Evolutionary conservation across 2,329 filamentous ascomycete species (phyloP).

Genomic region (Paramyrothecium roridum): DNA sequence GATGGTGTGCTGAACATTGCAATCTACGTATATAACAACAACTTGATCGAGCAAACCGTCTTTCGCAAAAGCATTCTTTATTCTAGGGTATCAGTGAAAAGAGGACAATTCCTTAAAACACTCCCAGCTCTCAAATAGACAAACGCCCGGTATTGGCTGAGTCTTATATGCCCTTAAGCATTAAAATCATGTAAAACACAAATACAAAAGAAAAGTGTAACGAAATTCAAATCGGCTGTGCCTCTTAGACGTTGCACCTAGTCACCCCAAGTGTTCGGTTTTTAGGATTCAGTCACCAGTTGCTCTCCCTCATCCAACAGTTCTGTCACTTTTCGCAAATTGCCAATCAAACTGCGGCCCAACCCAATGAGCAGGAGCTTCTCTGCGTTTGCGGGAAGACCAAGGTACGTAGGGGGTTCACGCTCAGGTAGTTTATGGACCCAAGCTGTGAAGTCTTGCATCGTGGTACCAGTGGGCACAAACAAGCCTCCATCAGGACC

Average conservation of each 20-base stretch:
- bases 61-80: background rate
- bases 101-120: background rate
- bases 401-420: slow-evolving; percentile 93
- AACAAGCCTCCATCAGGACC: slow-evolving; percentile 60
- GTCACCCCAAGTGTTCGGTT: background rate
- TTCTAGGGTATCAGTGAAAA: slow-evolving; percentile 6
- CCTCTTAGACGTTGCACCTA: too few relatives aligned
- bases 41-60: background rate
- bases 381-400: slow-evolving; percentile 92
- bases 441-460: slow-evolving; percentile 87
- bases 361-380: slow-evolving; percentile 88
- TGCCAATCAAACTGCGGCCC: slow-evolving; percentile 78
- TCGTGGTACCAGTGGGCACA: slow-evolving; percentile 75
- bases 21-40: background rate
- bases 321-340: slow-evolving; percentile 80
- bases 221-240: background rate
- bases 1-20: background rate
- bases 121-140: background rate
- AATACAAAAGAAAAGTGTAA: background rate
- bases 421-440: slow-evolving; percentile 89
- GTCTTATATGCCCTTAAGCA: background rate
- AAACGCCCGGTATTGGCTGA: background rate
- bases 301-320: slow-evolving; percentile 93
- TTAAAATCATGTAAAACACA: background rate
- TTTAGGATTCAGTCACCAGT: slow-evolving; percentile 65